Conservation (phyloP, 129 eudicot genomes). For the Pittosporum tobira region DNA sequence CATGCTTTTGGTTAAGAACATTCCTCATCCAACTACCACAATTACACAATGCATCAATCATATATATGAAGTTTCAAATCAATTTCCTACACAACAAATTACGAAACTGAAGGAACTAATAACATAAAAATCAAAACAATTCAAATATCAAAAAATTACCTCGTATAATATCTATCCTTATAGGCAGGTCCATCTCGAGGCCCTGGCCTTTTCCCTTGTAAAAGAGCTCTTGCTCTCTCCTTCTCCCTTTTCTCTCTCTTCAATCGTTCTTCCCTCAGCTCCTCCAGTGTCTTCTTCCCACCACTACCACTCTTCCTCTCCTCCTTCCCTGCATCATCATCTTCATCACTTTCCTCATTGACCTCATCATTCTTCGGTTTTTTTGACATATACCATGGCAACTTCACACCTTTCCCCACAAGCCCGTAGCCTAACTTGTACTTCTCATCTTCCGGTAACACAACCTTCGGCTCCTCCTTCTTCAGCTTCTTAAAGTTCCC, state of each 20-base stretch:
- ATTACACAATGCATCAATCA: neutral
- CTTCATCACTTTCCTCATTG: conserved; percentile 13
- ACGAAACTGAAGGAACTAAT: neutral
- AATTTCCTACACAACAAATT: neutral
- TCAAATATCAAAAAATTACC: conserved; percentile 14
- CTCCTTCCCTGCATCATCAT: conserved; percentile 1
- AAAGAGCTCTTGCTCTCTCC: conserved; percentile 67
- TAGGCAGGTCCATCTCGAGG: conserved; percentile 13
- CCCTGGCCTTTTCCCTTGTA: conserved; percentile 23
- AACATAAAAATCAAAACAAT: neutral
- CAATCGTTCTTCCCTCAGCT: conserved; percentile 86
- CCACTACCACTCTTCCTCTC: conserved; percentile 3
- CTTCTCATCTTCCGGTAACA: conserved; percentile 83
- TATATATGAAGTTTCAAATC: neutral
- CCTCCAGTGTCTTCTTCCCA: conserved; percentile 57
- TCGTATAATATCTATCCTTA: conserved; percentile 30
- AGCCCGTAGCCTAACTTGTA: conserved; percentile 83
- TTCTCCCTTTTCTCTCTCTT: conserved; percentile 77
- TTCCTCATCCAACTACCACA: neutral
- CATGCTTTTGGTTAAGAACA: neutral
- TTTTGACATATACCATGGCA: conserved; percentile 83
- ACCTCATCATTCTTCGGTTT: conserved; percentile 8
- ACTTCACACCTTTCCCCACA: conserved; percentile 83
- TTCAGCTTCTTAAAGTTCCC: conserved; percentile 35
- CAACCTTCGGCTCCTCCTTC: conserved; percentile 57